These are phyloP conservation scores for Cladosporium sp. DNA, from an alignment of 2,329 filamentous ascomycete genomes.

Conservation along the genomic window DNA sequence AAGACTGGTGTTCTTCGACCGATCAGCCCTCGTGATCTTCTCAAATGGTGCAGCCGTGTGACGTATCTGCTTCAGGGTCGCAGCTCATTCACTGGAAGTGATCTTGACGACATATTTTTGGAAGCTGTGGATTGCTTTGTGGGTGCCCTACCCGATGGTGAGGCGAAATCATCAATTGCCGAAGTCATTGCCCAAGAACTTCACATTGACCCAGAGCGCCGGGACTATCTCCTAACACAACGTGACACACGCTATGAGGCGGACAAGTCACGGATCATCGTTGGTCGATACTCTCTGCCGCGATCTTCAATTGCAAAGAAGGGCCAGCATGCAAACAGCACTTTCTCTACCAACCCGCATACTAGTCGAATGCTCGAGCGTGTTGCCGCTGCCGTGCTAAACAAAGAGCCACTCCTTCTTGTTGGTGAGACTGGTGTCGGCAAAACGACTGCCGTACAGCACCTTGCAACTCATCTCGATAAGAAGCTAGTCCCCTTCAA, in stretches of 20 bases:
- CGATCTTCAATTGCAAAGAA: conserved; percentile 8
- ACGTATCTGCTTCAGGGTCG: conserved; percentile 59
- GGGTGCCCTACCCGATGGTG: conserved; percentile 67
- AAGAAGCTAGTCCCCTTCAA: conserved; percentile 91
- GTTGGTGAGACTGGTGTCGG: conserved; percentile 99
- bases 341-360: conserved; percentile 85
- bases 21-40: conserved; percentile 69
- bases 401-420: conserved; percentile 83
- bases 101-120: conserved; percentile 84
- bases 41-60: conserved; percentile 86
- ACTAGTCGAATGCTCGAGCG: conserved; percentile 83
- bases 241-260: conserved; percentile 67
- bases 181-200: conserved; percentile 77
- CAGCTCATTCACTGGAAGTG: conserved; percentile 62
- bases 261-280: conserved; percentile 24
- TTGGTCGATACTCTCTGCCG: conserved; percentile 29
- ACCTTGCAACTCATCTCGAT: conserved; percentile 77
- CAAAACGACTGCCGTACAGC: conserved; percentile 94
- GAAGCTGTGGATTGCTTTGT: conserved; percentile 92
- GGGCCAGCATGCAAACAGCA: conserved; percentile 40
- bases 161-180: conserved; percentile 58
- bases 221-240: conserved; percentile 69
- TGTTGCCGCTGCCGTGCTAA: conserved; percentile 74
- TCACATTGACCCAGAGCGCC: conserved; percentile 76
- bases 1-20: conserved; percentile 57